Base-by-base conservation (phyloP, 2,329 filamentous ascomycete species). In the Nothomitra cinnamomea region DNA sequence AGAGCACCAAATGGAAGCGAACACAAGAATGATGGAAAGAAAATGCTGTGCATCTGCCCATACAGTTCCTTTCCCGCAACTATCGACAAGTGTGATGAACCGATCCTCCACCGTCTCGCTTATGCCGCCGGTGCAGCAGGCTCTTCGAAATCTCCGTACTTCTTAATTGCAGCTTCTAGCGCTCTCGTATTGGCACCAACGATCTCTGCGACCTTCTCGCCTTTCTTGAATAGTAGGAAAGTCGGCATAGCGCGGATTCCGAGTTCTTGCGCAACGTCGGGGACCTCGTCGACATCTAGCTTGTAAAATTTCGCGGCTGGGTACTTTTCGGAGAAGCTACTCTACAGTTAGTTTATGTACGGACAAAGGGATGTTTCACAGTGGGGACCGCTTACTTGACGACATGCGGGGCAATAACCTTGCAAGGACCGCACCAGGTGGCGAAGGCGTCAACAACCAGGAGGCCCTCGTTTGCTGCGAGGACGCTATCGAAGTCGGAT, bases 391-490 rank as follows among this genome's bases (percentile, higher is more conserved):
- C 78, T 65, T 69, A 83, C 76, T 82, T 75, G 61, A 75, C 76
- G 55, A 95, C 72, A 57, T 80, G 69, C 56, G 89, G 90, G 17
- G 87, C 79, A 63, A 95, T 92, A 62, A 82, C 77, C 75, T 89
- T 95, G 83, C 90, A 96, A 56, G 90, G 90, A 56, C 87, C 88
- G 74, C 90, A 96, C 89, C 89, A 95, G 58, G 74, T 80, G 54
- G 89, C 89, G 69, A 84, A 88, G 72, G 80, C 88, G 73, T 96
- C 90, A 63, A 96, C 72, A 57, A 95, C 72, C 61, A 94, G 77
- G 58, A 85, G 68, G 53, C 74, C 74, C 63, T 79, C 69, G 24
- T 8, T 35, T 54, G 72, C 63, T 54, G 71, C 65, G 56, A 83
- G 61, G 55, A 76, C 75, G 32, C 67, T 62, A 54, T 77, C 66